Evolutionary conservation across 176 grass and related monocot species (phyloP).

Genomic region (Oryza meyeriana): DNA sequence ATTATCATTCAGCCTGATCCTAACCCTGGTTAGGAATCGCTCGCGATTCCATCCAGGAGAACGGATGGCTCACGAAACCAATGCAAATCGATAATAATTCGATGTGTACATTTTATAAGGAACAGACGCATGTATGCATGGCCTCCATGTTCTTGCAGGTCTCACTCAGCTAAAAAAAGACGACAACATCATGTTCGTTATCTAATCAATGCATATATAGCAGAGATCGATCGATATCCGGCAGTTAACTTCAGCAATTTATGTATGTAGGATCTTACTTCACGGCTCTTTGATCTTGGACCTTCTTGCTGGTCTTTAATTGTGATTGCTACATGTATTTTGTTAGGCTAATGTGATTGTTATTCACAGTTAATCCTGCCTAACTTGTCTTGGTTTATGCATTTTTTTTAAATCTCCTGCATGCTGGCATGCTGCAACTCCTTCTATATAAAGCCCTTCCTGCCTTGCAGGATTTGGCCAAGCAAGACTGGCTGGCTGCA

Average conservation of each 20-base stretch:
- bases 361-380: constrained; percentile 20
- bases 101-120: neutral
- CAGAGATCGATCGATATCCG: neutral
- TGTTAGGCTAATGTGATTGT: neutral
- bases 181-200: constrained; percentile 37
- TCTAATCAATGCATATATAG: constrained; percentile 36
- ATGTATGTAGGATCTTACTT: constrained; percentile 34
- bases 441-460: constrained; percentile 45
- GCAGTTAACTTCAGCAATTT: constrained; percentile 25
- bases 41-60: constrained; percentile 23
- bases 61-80: constrained; percentile 18
- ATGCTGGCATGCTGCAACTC: neutral
- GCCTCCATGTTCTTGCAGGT: constrained; percentile 6
- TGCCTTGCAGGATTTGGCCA: constrained; percentile 29
- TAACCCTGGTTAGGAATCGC: constrained; percentile 20
- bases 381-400: neutral
- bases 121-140: neutral
- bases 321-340: neutral
- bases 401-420: neutral
- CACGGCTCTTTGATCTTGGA: constrained; percentile 38
- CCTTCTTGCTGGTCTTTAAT: neutral
- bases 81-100: neutral
- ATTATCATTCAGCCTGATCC: neutral
- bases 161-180: constrained; percentile 18
- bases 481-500: too few relatives aligned